Base-by-base conservation (phyloP, 2,329 filamentous ascomycete species). In the Phoma herbarum region DNA sequence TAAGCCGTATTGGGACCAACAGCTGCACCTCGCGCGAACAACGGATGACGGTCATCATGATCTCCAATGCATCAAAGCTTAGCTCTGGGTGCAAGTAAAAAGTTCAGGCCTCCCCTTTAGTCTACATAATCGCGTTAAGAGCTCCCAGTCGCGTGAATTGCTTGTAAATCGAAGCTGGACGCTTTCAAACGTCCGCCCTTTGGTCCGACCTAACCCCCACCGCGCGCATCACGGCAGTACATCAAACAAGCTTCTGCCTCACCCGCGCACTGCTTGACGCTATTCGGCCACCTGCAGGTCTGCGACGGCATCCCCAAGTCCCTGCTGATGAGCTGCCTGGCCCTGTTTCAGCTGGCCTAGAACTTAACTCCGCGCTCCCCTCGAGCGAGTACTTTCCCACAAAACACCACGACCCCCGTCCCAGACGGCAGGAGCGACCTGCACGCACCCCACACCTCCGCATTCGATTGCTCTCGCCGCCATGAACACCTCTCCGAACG, bases 401-500 rank as follows among this genome's bases (percentile, higher is more conserved):
- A 69, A 71, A 70, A 72, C 65, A 68, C 60, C 60, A 52, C 61
- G 26, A 28, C 39, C 49, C 66, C 63, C 43, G 29, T 26, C 33
- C 50, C 49, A 35, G 35, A 54, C 62, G 52, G 65, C 45, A 62
- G 63, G 62, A 62, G 52, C 63, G 52, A 62, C 55, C 33, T 39
- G 26, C 44, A 25, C 45, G 7, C 48, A 41, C 43, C 45, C 57
- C 45, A 55, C 54, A 45, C 35, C 49, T 33, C n/a, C 26, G 7
- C 20, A 35, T 43, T 26, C 28, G 28, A 45, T 22, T 16, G 25
- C 31, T 29, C 14, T 29, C 35, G 55, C 48, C 65, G 52, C 62
- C 66, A 77, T 77, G 75, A 74, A 77, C 59, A 58, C 61, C 60
- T 66, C 70, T 11, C 60, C 64, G n/a, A 69, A 71, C 57, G 70